Base-by-base conservation (phyloP, 2,329 filamentous ascomycete species). In the Uncinocarpus reesii region DNA sequence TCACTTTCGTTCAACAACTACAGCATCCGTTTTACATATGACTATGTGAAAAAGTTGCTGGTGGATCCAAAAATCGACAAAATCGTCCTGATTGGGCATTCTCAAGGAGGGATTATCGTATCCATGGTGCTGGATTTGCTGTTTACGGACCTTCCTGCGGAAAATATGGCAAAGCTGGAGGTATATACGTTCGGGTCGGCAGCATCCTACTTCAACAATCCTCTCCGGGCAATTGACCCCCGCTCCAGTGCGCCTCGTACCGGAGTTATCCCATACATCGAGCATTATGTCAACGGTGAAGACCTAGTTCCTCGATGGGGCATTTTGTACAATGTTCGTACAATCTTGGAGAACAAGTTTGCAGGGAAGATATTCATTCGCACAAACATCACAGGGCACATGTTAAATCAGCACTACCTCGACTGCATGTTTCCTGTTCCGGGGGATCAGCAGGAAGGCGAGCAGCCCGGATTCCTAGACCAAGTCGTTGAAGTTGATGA, bases 141-240 rank as follows among this genome's bases (percentile, higher is more conserved):
- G 1, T 70, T 88, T 1, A 79, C 82, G 53, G 84, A 88, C 59
- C 65, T 86, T 10, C 77, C 82, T 0, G 78, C 80, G 49, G 74
- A 81, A 53, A 66, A 82, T 2, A 68, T 87, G 4, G 65, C 71
- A 1, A 84, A 86, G 56, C 72, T 88, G 0, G 84, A 90, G 63
- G 76, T 90, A 10, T 76, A 75, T 63, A 89, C 84, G 0, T 90
- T 90, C 61, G 85, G 83, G 23, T 83, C 79, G 49, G 84, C 84
- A 0, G 82, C 85, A 0, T 86, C 86, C 57, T 84, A 89, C 62
- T 89, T 87, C 69, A 88, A 88, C 63, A 86, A 87, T 54, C 85
- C 84, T 0, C 75, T 78, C 55, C 73, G 76, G 50, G 56, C 68
- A 0, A 49, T 60, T n/a, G 60, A 59, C 13, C 62, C 63, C 10